Base-by-base conservation (phyloP, 495 filamentous ascomycete species). In the Aspergillus indologenus region DNA sequence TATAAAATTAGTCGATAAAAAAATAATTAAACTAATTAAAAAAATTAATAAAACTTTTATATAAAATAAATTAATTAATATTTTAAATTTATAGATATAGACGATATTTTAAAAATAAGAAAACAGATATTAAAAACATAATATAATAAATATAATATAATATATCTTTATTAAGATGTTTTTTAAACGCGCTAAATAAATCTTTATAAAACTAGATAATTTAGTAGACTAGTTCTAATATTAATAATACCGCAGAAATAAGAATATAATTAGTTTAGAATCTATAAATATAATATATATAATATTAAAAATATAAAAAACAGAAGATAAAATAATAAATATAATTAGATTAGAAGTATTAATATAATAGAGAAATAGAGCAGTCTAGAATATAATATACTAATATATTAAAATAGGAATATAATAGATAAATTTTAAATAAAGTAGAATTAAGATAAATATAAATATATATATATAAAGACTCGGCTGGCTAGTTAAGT, bases 401-500 rank as follows among this genome's bases (percentile, higher is more conserved):
- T 40, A 40, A 40, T 40, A 7, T 40, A 9, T 11, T 40, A 40
- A 6, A 4, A 4, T 40, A 40, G 12, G 12, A 40, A 14, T 11
- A 40, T 14, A 6, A 40, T 40, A 40, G 12, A 40, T 40, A 31
- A 40, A 31, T 11, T 53, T n/a, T 31, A 34, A 15, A 15, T 29
- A 21, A n/a, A 18, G n/a, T 34, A 53, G 40, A 19, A 34, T 40
- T 15, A 53, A 40, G 34, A 53, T 53, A 40, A 15, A 53, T 53
- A 53, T 53, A 53, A 18, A 29, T 29, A 52, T 29, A 52, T 14
- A 18, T 24, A 29, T 40, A 34, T 26, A 23, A 31, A 14, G 40
- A 53, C 18, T 53, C 12, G 5, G 17, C 23, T 8, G 40, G 18
- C n/a, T n/a, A 29, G 2, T 31, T 12, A 53, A 8, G 18, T 53